Evolutionary conservation across 257 asterid species (phyloP).

Genomic region (Solanum okadae): DNA sequence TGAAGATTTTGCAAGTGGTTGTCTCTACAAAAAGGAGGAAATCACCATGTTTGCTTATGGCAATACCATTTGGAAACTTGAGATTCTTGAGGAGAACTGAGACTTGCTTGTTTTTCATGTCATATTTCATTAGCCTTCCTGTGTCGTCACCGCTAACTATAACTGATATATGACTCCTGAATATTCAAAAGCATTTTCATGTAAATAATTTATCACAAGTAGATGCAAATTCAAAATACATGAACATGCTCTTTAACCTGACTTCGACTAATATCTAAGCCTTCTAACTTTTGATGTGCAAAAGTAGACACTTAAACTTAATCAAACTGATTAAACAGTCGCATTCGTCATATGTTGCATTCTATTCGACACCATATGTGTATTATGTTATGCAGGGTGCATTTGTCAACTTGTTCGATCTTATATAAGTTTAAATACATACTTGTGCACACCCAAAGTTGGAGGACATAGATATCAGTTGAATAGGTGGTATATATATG

Average conservation of each 20-base stretch:
- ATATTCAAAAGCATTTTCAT: background rate
- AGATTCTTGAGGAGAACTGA: constrained; percentile 33
- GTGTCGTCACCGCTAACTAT: constrained; percentile 43
- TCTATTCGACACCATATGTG: background rate
- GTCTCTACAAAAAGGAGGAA: constrained; percentile 61
- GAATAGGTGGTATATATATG: background rate
- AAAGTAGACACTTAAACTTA: too few relatives aligned
- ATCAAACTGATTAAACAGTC: background rate
- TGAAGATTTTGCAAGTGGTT: constrained; percentile 38
- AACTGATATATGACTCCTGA: constrained; percentile 35
- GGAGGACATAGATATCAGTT: background rate
- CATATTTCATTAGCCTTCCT: constrained; percentile 58
- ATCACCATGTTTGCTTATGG: constrained; percentile 39
- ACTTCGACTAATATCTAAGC: background rate
- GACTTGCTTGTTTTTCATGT: constrained; percentile 23
- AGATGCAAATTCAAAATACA: background rate
- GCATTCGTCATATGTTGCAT: too few relatives aligned
- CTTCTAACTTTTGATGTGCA: too few relatives aligned
- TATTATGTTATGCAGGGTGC: background rate
- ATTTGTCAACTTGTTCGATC: background rate
- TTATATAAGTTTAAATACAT: too few relatives aligned
- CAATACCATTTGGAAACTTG: constrained; percentile 73
- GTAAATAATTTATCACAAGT: background rate
- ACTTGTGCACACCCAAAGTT: background rate
- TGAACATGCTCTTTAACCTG: background rate